A percentile compares a stretch with the other conserved stretches of the same genome.
Evolutionary conservation across 331 rosid species (phyloP).

Genomic region (Ulmus americana): DNA sequence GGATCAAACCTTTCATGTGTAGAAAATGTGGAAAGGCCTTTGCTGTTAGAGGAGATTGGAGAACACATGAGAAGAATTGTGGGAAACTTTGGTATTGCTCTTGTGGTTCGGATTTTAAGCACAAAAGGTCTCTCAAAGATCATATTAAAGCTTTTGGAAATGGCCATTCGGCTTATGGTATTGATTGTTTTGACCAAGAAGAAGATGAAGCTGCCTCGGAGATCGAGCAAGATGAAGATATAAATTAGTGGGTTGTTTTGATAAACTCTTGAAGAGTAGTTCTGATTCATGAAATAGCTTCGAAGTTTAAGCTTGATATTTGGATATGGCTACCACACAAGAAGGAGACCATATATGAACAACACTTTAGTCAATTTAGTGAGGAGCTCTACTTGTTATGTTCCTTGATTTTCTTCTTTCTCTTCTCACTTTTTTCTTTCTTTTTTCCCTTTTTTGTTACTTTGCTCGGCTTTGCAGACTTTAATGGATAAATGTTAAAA

Average conservation of each 20-base stretch:
- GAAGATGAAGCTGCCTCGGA: slow-evolving; percentile 62
- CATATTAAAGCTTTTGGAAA: slow-evolving; percentile 81
- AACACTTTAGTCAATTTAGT: neutral
- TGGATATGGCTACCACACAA: slow-evolving; percentile 2
- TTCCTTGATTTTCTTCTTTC: neutral
- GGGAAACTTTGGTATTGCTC: slow-evolving; percentile 89
- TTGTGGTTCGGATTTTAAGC: slow-evolving; percentile 92
- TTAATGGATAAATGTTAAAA: no score
- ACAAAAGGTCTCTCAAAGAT: slow-evolving; percentile 77
- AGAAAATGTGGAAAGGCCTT: slow-evolving; percentile 84
- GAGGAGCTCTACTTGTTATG: neutral
- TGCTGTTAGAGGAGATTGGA: slow-evolving; percentile 95
- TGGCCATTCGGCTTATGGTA: slow-evolving; percentile 65
- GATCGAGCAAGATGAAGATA: slow-evolving; percentile 43
- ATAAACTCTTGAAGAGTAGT: no score
- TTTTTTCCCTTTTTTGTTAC: neutral
- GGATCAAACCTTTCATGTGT: slow-evolving; percentile 79
- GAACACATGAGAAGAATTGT: slow-evolving; percentile 94
- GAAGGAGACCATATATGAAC: neutral
- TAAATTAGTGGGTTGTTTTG: neutral
- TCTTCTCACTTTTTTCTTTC: neutral
- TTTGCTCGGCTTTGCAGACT: no score
- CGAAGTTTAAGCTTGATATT: no score
- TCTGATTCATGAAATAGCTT: no score
- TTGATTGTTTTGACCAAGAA: slow-evolving; percentile 61